Percentiles rank a stretch among this genome's conserved stretches.
These are phyloP conservation scores for Pilasporangium apinafurcum DNA, from an alignment of 352 stramenopile species.

Conservation along the genomic window DNA sequence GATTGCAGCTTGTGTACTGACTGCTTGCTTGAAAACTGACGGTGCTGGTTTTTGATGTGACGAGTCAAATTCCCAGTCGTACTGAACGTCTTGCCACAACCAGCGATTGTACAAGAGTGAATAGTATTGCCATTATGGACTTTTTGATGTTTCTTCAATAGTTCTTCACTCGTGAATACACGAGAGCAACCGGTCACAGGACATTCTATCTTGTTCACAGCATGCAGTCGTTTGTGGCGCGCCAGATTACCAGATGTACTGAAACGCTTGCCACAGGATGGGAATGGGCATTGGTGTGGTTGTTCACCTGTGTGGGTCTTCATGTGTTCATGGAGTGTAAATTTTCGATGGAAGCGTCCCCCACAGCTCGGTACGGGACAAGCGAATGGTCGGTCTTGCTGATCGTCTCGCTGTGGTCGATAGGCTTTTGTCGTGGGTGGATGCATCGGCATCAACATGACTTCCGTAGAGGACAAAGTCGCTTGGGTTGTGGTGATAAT, in stretches of 20 bases:
- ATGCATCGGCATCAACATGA: too few relatives aligned
- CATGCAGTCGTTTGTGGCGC: slow-evolving; percentile 58
- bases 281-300: slow-evolving; percentile 48
- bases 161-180: slow-evolving; percentile 41
- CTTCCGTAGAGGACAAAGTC: too few relatives aligned
- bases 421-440: too few relatives aligned
- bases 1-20: too few relatives aligned
- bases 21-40: too few relatives aligned
- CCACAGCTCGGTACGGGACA: slow-evolving; percentile 41
- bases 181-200: slow-evolving; percentile 34
- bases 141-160: slow-evolving; percentile 42
- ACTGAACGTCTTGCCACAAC: slow-evolving; percentile 61
- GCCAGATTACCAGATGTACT: slow-evolving; percentile 69
- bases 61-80: slow-evolving; percentile 62
- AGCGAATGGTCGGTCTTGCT: slow-evolving; percentile 32
- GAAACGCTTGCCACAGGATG: slow-evolving; percentile 56
- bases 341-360: slow-evolving; percentile 61
- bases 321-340: slow-evolving; percentile 65
- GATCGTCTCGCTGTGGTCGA: too few relatives aligned
- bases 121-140: slow-evolving; percentile 38
- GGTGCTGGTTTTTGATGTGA: slow-evolving; percentile 61
- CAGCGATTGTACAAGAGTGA: slow-evolving; percentile 40
- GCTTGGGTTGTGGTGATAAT: too few relatives aligned
- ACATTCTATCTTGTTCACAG: slow-evolving; percentile 37
- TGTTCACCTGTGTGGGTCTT: slow-evolving; percentile 80